Percentiles rank a stretch among this genome's conserved stretches.
Conservation (phyloP, 768 basidiomycete genomes). For the Xerocomellus chrysenteron region DNA sequence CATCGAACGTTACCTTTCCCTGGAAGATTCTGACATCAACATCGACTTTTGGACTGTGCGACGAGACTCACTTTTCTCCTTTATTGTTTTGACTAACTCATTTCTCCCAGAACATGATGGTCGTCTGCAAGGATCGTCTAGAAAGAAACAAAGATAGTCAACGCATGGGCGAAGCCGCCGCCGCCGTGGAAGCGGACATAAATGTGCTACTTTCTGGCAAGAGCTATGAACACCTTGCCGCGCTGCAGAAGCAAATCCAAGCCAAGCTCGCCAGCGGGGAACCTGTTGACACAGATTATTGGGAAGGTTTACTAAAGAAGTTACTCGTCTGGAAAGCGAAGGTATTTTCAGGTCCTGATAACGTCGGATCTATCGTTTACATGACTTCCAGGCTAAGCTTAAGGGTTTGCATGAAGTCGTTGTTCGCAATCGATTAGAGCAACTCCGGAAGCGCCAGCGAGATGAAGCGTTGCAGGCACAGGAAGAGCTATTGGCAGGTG, state of each 20-base stretch:
- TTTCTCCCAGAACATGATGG: conserved; percentile 86
- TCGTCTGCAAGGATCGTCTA: conserved; percentile 88
- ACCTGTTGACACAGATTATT: conserved; percentile 96
- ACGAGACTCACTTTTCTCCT: conserved; percentile 1
- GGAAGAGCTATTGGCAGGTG: conserved; percentile 83
- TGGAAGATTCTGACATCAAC: conserved; percentile 82
- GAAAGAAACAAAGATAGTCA: conserved; percentile 68
- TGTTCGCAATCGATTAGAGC: conserved; percentile 92
- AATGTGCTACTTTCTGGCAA: conserved; percentile 79
- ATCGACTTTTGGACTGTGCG: conserved; percentile 97
- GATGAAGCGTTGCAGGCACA: conserved; percentile 95
- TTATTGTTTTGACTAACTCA: conserved; percentile 1
- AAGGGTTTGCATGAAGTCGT: conserved; percentile 94
- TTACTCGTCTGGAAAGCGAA: conserved; percentile 97
- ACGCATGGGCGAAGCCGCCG: conserved; percentile 65
- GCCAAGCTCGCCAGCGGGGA: conserved; percentile 88
- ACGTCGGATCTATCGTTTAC: neutral
- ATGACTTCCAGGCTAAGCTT: conserved; percentile 70
- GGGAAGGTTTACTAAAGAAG: conserved; percentile 91
- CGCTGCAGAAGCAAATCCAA: conserved; percentile 84
- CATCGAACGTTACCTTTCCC: conserved; percentile 85
- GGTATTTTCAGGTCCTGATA: conserved; percentile 39
- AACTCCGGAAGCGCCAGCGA: conserved; percentile 91
- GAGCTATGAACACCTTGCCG: conserved; percentile 78
- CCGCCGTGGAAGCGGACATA: conserved; percentile 84